phyloP scores from a whole-genome alignment of 495 filamentous ascomycete genomes.

The Penicillium manginii region DNA sequence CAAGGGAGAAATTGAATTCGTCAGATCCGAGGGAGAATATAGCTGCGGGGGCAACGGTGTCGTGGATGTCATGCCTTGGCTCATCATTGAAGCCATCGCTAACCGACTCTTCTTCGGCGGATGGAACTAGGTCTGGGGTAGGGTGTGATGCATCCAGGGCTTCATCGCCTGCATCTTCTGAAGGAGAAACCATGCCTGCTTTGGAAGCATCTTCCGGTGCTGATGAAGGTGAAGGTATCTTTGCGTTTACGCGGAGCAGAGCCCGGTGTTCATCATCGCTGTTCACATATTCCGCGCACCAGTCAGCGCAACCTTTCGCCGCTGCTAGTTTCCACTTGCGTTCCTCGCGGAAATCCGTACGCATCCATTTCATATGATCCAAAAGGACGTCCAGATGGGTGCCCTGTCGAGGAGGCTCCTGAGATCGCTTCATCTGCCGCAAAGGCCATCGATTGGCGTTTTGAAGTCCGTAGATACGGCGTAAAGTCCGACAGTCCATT shows the following conservation, averaged over 20 bases:
- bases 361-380: conserved; percentile 95
- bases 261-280: conserved; percentile 62
- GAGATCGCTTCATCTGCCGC: conserved; percentile 76
- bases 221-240: conserved; percentile 31
- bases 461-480: conserved; percentile 85
- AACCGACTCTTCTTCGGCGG: conserved; percentile 59
- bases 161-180: conserved; percentile 40
- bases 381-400: conserved; percentile 85
- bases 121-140: conserved; percentile 74
- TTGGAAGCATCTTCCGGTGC: conserved; percentile 26
- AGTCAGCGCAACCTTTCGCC: conserved; percentile 73
- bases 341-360: conserved; percentile 93
- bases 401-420: conserved; percentile 74
- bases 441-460: conserved; percentile 88
- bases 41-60: conserved; percentile 62
- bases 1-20: conserved; percentile 78
- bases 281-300: conserved; percentile 79
- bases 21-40: conserved; percentile 83
- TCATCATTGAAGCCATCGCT: conserved; percentile 55
- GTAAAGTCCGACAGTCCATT: conserved; percentile 80
- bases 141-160: conserved; percentile 46
- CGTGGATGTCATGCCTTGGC: conserved; percentile 40
- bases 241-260: conserved; percentile 66
- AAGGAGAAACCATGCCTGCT: conserved; percentile 26
- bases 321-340: conserved; percentile 88